phyloP scores from a whole-genome alignment of 2,329 filamentous ascomycete genomes.

The Fusarium brachygibbosum region DNA sequence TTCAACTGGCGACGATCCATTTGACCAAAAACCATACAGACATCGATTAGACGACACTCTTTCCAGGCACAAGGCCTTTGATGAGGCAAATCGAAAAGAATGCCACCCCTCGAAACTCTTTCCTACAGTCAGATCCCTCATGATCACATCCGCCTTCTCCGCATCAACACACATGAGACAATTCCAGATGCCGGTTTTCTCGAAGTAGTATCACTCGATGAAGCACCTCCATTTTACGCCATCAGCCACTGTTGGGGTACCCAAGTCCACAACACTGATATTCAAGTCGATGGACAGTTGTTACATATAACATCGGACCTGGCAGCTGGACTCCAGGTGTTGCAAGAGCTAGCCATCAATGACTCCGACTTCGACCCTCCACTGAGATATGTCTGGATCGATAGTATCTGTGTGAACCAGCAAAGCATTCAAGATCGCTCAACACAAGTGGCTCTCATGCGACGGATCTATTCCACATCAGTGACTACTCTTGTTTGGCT shows the following conservation, averaged over 20 bases:
- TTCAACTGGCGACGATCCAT: too few relatives aligned
- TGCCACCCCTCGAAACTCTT: not conserved
- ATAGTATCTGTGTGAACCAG: not conserved
- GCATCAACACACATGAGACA: not conserved
- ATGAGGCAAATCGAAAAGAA: too few relatives aligned
- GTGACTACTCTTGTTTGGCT: not conserved
- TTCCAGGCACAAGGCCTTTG: too few relatives aligned
- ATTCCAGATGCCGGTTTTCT: not conserved
- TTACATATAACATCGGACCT: not conserved
- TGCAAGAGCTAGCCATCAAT: not conserved
- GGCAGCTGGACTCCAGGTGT: not conserved
- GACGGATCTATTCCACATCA: not conserved
- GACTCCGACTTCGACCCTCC: not conserved
- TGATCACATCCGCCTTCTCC: not conserved
- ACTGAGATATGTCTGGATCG: constrained; percentile 1
- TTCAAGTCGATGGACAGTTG: not conserved
- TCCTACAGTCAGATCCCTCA: not conserved
- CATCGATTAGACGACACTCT: too few relatives aligned
- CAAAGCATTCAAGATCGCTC: constrained; percentile 1
- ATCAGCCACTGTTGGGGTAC: constrained; percentile 9
- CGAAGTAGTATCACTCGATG: not conserved
- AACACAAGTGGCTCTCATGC: not conserved
- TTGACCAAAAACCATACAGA: too few relatives aligned
- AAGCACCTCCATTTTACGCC: constrained; percentile 1
- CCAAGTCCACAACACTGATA: not conserved